Base-by-base conservation (phyloP, 768 basidiomycete genomes). In the Mycena epipterygia region DNA sequence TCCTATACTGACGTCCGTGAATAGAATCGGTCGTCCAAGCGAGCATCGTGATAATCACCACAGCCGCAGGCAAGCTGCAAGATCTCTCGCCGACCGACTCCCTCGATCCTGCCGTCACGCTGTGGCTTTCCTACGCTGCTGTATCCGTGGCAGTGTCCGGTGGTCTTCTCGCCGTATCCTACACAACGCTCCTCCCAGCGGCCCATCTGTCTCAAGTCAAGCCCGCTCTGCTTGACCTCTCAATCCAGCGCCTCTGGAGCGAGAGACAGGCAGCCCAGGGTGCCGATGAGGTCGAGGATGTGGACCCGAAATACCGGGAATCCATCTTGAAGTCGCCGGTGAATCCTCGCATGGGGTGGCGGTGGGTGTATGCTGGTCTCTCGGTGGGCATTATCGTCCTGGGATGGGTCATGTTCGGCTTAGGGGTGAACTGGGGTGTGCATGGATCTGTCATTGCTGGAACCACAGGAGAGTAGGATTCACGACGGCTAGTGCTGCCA, bases 351-450 rank as follows among this genome's bases (percentile, higher is more conserved):
- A 63, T 51, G 35, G 37, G 37, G 23, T 39, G 49, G 25, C 62
- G 49, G 21, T 63, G 62, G 62, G 23, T 63, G 49, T 63, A 63
- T 63, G 62, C 49, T 12, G 62, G 48, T 37, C 49, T 63, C 11
- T 52, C 77, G 7, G 37, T 77, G 7, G 77, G 72, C 17, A 68
- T 84, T 49, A 77, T 85, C 44, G 35, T 83, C 49, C 73, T 84
- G 49, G 83, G 79, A 23, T 85, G 84, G 83, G 75, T 84, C 48
- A 79, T 85, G 76, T 85, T 85, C 71, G 84, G 82, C 12, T 55
- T 85, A 53, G 83, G 83, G 42, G 79, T 85, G n/a, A 73, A 67
- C 11, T 85, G 83, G 84, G 84, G 83, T 19, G 83, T 84, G 48
- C 84, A 85, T 66, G 83, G 81, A 23, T 76, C 55, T 67, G 72